These are phyloP conservation scores for Yamadazyma sp. DNA, from an alignment of 1,139 yeast genomes.

Conservation along the genomic window DNA sequence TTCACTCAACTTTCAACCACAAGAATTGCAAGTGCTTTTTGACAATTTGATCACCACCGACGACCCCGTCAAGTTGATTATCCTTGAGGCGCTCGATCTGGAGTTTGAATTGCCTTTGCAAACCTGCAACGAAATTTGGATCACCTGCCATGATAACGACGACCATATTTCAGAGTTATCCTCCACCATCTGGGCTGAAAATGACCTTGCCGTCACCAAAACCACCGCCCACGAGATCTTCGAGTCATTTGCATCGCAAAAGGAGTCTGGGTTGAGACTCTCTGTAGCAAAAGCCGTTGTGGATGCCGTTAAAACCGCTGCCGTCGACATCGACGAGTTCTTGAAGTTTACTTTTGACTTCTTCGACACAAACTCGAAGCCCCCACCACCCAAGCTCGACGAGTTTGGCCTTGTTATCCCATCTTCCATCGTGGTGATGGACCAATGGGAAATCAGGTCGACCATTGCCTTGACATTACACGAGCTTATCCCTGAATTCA, in stretches of 20 bases:
- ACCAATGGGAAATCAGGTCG: conserved; percentile 81
- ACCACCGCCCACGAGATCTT: conserved; percentile 49
- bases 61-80: conserved; percentile 70
- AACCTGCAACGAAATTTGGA: conserved; percentile 71
- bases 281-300: conserved; percentile 68
- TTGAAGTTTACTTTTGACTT: conserved; percentile 50
- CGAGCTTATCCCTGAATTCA: conserved; percentile 53
- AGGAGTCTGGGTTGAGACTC: conserved; percentile 64
- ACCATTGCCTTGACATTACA: conserved; percentile 74
- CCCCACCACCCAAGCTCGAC: conserved; percentile 76
- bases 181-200: conserved; percentile 82
- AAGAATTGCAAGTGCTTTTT: conserved; percentile 62
- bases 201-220: conserved; percentile 47
- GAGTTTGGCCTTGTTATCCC: conserved; percentile 77
- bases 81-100: conserved; percentile 81
- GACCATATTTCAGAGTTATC: conserved; percentile 66
- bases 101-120: conserved; percentile 74
- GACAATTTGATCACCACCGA: conserved; percentile 62
- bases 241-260: conserved; percentile 44
- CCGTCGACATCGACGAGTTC: conserved; percentile 26
- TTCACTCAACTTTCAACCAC: conserved; percentile 54
- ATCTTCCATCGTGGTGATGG: conserved; percentile 58
- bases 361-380: conserved; percentile 62
- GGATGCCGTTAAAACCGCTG: conserved; percentile 27
- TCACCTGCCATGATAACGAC: conserved; percentile 75